Evolutionary conservation across 2,329 filamentous ascomycete genomes (phyloP).

Genomic region (Clonostachys chloroleuca): DNA sequence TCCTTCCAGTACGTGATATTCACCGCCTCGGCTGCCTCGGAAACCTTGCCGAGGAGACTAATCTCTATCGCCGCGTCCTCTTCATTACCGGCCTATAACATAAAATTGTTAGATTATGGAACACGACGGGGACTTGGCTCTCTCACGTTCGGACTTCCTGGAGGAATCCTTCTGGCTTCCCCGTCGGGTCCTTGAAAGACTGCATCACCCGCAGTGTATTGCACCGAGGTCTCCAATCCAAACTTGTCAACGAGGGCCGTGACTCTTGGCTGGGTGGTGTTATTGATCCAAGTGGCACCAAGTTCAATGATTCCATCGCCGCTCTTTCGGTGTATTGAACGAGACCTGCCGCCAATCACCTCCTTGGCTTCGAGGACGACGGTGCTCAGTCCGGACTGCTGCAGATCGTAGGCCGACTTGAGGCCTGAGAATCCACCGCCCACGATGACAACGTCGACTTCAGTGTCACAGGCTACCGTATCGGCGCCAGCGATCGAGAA

Average conservation of each 20-base stretch:
- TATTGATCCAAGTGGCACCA: constrained; percentile 9
- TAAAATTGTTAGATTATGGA: too few species aligned
- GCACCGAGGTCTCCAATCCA: constrained; percentile 5
- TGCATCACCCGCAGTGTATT: constrained; percentile 4
- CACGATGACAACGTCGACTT: constrained; percentile 6
- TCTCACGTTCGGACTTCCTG: background rate
- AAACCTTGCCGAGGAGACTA: background rate
- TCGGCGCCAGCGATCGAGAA: too few species aligned
- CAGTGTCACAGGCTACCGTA: background rate
- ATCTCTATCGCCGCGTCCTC: background rate
- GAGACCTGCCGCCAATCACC: constrained; percentile 4
- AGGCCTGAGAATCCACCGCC: constrained; percentile 7
- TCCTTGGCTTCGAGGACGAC: constrained; percentile 2
- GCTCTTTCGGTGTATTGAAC: background rate
- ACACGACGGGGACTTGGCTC: too few species aligned
- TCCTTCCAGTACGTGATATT: background rate
- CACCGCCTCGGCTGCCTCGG: background rate
- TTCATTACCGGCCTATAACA: background rate
- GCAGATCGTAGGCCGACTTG: constrained; percentile 3
- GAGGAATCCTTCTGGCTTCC: background rate
- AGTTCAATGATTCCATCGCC: constrained; percentile 4
- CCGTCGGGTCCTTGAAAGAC: constrained; percentile 3
- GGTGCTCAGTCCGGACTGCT: constrained; percentile 2
- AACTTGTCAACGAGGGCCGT: constrained; percentile 3
- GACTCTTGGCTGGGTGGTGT: constrained; percentile 4